A percentile compares a stretch with the other conserved stretches of the same genome.
Evolutionary conservation across 768 basidiomycete genomes (phyloP).

Genomic region (Pleurotus cornucopiae): DNA sequence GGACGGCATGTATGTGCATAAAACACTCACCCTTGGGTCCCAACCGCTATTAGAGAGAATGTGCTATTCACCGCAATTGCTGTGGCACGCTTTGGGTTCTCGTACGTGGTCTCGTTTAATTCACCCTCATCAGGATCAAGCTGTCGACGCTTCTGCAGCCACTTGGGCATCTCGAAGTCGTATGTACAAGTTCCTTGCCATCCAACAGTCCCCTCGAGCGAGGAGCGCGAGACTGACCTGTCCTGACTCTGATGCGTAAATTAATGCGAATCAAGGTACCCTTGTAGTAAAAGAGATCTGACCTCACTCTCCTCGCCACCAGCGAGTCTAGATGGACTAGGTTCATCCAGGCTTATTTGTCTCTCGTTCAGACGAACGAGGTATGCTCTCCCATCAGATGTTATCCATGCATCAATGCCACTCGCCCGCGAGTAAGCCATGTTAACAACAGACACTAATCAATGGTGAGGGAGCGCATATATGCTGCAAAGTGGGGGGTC

Average conservation of each 20-base stretch:
- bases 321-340: conserved; percentile 8
- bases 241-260: not conserved
- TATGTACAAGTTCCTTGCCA: conserved; percentile 85
- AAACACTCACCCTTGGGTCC: conserved; percentile 57
- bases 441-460: conserved; percentile 57
- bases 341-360: conserved; percentile 15
- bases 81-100: conserved; percentile 64
- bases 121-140: conserved; percentile 42
- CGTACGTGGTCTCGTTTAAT: conserved; percentile 33
- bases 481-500: conserved; percentile 11
- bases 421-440: conserved; percentile 56
- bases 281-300: not conserved
- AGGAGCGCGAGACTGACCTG: conserved; percentile 10
- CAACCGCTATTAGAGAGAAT: conserved; percentile 81
- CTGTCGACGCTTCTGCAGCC: conserved; percentile 73
- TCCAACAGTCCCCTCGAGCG: conserved; percentile 17
- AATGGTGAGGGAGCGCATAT: not conserved
- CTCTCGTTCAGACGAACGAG: conserved; percentile 60
- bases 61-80: conserved; percentile 67
- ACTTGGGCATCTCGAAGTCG: conserved; percentile 66
- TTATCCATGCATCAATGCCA: conserved; percentile 77
- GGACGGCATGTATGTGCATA: not conserved
- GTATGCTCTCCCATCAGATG: conserved; percentile 81
- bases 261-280: conserved; percentile 1
- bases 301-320: conserved; percentile 20